Evolutionary conservation across 441 rosid species (phyloP), one percentile per base, ranked within the genome.

Genomic region (Pelargonium cotyledonis): DNA sequence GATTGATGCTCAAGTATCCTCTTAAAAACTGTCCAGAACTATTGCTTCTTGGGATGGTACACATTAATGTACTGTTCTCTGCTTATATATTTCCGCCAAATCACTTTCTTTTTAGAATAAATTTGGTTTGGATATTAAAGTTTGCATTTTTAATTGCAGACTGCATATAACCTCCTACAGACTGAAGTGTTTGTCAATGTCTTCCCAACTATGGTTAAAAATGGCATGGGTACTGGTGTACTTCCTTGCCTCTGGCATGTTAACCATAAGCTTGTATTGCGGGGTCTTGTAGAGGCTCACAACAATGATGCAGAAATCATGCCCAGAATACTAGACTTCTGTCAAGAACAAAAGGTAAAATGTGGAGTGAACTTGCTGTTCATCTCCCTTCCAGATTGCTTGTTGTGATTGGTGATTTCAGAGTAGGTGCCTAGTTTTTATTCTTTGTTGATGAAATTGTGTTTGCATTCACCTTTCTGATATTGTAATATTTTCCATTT

Each of bases 41-140:
- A 65, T 82, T 92, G 81, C 97, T 92, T 73, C 83, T 90, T 55
- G 98, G 97, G 79, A 83, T 95, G 88, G 77, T 95, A 46, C 96
- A 88, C 77, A 63, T 88, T 75, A 92, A 83, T 81, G 99, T 95
- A 86, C 65, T 55, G 69, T 29, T 63, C 72, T 63, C 26, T 31
- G 38, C 63, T 71, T 70, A 71, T 41, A 4, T 66, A 51, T 57
- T 8, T 47, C 26, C 46, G 10, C 21, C 71, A 2, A 15, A 53
- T 61, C 29, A 58, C 63, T 58, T 58, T 10, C 63, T n/a, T 58
- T 58, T 21, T 58, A 9, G 8, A 57, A 58, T 58, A 19, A 19
- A 58, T 58, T 58, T 58, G 31, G 21, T 58, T 58, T 68, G 68
- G 63, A 63, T 73, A 65, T 70, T 71, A 67, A 69, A 58, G 18